phyloP scores from a whole-genome alignment of 176 grass and related monocot genomes.

The Oryza punctata region DNA sequence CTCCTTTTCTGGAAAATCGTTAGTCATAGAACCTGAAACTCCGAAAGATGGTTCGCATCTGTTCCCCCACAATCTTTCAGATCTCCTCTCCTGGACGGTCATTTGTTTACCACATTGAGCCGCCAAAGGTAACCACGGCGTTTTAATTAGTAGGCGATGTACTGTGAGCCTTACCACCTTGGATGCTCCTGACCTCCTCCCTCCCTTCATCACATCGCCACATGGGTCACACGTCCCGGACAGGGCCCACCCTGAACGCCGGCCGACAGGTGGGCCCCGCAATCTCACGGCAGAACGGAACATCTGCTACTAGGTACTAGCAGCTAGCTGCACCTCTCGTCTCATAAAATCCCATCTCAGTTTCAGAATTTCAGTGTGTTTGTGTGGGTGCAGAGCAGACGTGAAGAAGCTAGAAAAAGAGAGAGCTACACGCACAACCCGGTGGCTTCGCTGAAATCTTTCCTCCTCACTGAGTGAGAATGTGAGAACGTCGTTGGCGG shows the following conservation, averaged over 20 bases:
- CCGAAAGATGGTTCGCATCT: not conserved
- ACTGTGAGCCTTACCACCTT: not conserved
- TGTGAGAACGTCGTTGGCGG: not conserved
- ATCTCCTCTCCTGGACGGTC: not conserved
- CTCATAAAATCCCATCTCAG: not conserved
- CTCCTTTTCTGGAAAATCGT: too few species aligned
- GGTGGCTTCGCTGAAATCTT: not conserved
- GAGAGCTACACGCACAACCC: conserved; percentile 1
- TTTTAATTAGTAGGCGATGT: not conserved
- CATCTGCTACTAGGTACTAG: not conserved
- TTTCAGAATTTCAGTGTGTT: not conserved
- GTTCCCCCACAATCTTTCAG: not conserved
- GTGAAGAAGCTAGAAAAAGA: not conserved
- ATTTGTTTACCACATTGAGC: not conserved
- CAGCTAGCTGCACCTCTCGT: not conserved
- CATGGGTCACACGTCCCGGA: not conserved
- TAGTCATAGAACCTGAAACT: not conserved
- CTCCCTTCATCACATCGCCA: not conserved
- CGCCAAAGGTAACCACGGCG: not conserved
- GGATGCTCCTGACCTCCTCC: not conserved
- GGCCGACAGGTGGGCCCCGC: not conserved
- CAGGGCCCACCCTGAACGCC: not conserved
- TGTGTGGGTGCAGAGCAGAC: not conserved
- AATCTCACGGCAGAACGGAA: not conserved
- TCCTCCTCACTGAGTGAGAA: not conserved